These are phyloP conservation scores for Eutrema yunnanense DNA, from an alignment of 345 rosid species.

Conservation along the genomic window DNA sequence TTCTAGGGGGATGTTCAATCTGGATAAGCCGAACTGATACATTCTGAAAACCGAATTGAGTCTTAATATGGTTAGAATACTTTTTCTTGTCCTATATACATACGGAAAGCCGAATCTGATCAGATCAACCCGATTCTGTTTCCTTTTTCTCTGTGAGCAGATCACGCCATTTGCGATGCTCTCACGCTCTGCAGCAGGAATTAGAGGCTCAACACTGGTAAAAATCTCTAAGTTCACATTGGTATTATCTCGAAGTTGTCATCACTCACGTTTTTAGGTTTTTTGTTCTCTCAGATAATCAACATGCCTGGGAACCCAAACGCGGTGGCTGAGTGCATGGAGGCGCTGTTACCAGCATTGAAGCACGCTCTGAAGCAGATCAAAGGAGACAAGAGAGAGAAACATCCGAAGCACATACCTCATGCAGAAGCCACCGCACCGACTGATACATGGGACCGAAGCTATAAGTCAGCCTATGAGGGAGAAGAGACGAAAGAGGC, in stretches of 20 bases:
- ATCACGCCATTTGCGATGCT: conserved; percentile 96
- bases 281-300: conserved; percentile 51
- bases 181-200: conserved; percentile 91
- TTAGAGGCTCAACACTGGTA: conserved; percentile 93
- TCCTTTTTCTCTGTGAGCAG: conserved; percentile 35
- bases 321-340: conserved; percentile 92
- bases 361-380: conserved; percentile 89
- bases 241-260: not conserved
- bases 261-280: not conserved
- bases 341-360: conserved; percentile 77
- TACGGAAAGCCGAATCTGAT: not conserved
- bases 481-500: conserved; percentile 17
- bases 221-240: conserved; percentile 3
- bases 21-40: not conserved
- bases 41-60: not conserved
- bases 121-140: not conserved
- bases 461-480: conserved; percentile 51
- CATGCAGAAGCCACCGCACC: conserved; percentile 57
- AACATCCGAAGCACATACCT: conserved; percentile 81
- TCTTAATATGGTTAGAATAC: not conserved
- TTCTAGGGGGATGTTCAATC: not conserved
- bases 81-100: not conserved
- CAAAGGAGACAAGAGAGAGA: conserved; percentile 90
- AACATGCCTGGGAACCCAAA: conserved; percentile 98
- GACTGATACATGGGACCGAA: conserved; percentile 61